Evolutionary conservation across 257 asterid genomes (phyloP), one percentile per base, ranked within the genome.

Genomic region (Ilex asprella): DNA sequence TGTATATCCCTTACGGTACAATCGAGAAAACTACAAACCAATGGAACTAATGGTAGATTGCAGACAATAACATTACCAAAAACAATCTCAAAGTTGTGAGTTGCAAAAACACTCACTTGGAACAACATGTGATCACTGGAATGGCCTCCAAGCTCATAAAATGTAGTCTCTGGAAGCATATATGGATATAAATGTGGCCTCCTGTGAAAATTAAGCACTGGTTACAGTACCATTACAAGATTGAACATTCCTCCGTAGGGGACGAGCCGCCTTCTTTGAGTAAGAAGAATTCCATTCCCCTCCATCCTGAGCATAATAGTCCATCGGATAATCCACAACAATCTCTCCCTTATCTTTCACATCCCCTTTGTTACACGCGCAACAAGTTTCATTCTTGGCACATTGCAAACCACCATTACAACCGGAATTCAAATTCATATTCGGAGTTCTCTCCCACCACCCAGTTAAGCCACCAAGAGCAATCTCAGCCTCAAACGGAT

Each of bases 241-340:
- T 58, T 73, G 78, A 12, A 60, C 63, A 56, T 53, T 88, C 59
- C 75, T 81, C 14, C 49, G 72, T 30, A 69, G 55, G 59, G 50
- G 68, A 64, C 81, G 76, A 60, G 61, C 76, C 29, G 77, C 68
- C 83, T 88, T 92, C 82, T 89, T 89, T 0, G 91, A 67, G 73
- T 92, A 85, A 76, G 81, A 73, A 55, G 99, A 86, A 69, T 84
- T 92, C 97, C 97, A 92, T 35, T 82, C 91, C 66, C 99, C 99
- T 10, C 99, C 99, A 78, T 86, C 96, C 76, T 82, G 95, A 13
- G 97, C 79, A 81, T 92, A 89, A 75, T 92, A 92, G 81, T 92
- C 99, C 99, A 92, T 92, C 0, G 96, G 97, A 72, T 92, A 89
- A 78, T 83, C 95, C 68, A 78, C 86, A 16, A 58, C 77, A 0